A percentile compares a stretch with the other conserved stretches of the same genome.
Conservation (phyloP, 768 basidiomycete species). For the Fibroporia radiculosa region DNA sequence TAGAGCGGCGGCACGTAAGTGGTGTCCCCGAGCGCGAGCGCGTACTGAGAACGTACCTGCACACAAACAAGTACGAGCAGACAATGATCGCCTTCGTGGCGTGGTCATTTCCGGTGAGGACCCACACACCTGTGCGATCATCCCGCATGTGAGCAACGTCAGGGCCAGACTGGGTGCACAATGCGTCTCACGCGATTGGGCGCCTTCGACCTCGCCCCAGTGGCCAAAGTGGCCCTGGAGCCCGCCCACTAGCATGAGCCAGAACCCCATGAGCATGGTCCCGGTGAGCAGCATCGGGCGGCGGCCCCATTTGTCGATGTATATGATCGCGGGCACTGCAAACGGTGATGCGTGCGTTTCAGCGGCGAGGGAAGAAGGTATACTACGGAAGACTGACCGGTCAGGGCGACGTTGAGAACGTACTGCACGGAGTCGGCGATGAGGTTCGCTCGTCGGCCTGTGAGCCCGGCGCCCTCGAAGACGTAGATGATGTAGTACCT, state of each 20-base stretch:
- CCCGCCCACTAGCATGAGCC: slow-evolving; percentile 70
- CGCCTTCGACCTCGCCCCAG: slow-evolving; percentile 43
- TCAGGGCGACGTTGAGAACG: slow-evolving; percentile 33
- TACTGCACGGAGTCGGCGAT: slow-evolving; percentile 67
- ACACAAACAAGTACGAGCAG: slow-evolving; percentile 72
- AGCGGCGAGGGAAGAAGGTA: neutral
- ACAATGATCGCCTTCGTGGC: slow-evolving; percentile 69
- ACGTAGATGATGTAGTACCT: slow-evolving; percentile 62
- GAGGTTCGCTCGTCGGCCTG: slow-evolving; percentile 63
- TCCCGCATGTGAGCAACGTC: neutral
- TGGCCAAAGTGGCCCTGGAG: slow-evolving; percentile 60
- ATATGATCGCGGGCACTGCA: slow-evolving; percentile 39
- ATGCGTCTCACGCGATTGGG: neutral
- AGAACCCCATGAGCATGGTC: slow-evolving; percentile 65
- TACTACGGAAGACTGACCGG: slow-evolving; percentile 15
- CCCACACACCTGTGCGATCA: slow-evolving; percentile 40
- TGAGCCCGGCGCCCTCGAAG: slow-evolving; percentile 72
- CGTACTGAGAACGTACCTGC: slow-evolving; percentile 24
- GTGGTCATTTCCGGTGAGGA: slow-evolving; percentile 45
- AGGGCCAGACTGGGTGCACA: neutral
- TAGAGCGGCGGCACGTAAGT: neutral
- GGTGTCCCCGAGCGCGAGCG: neutral
- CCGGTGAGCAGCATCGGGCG: slow-evolving; percentile 67
- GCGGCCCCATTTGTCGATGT: slow-evolving; percentile 76
- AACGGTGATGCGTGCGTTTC: neutral